Conservation (phyloP, 257 asterid species). For the Solanum chilense region DNA sequence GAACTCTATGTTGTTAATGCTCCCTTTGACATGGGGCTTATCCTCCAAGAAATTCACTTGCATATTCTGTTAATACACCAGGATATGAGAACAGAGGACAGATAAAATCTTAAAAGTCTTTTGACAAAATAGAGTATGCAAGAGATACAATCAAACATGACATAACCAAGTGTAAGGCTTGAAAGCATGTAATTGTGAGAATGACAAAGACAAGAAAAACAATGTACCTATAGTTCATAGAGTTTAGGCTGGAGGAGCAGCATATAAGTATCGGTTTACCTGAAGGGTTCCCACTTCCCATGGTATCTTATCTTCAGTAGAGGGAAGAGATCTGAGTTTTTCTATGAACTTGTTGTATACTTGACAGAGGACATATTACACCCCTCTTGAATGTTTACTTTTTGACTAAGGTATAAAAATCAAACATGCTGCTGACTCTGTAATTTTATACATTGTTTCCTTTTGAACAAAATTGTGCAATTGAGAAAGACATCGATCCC, state of each 20-base stretch:
- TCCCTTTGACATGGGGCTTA: slow-evolving; percentile 78
- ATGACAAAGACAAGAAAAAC: background rate
- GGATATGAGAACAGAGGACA: background rate
- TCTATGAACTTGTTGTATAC: background rate
- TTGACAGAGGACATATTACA: background rate
- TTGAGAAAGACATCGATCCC: background rate
- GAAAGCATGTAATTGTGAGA: background rate
- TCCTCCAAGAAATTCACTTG: slow-evolving; percentile 50
- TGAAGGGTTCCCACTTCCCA: background rate
- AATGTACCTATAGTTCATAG: background rate
- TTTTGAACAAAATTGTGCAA: background rate
- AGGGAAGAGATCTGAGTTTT: background rate
- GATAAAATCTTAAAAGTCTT: background rate
- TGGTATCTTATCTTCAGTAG: background rate
- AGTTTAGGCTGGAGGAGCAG: background rate
- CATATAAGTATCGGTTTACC: background rate
- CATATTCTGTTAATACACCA: slow-evolving; percentile 24
- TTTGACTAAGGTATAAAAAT: background rate
- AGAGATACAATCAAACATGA: background rate
- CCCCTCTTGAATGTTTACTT: background rate
- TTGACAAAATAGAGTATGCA: background rate
- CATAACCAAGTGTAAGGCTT: background rate
- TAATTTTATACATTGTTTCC: background rate
- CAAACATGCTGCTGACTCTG: background rate
- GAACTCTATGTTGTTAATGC: slow-evolving; percentile 73